These are phyloP conservation scores for Trypanosoma scelopori DNA, from an alignment of 208 protist species.

Conservation along the genomic window DNA sequence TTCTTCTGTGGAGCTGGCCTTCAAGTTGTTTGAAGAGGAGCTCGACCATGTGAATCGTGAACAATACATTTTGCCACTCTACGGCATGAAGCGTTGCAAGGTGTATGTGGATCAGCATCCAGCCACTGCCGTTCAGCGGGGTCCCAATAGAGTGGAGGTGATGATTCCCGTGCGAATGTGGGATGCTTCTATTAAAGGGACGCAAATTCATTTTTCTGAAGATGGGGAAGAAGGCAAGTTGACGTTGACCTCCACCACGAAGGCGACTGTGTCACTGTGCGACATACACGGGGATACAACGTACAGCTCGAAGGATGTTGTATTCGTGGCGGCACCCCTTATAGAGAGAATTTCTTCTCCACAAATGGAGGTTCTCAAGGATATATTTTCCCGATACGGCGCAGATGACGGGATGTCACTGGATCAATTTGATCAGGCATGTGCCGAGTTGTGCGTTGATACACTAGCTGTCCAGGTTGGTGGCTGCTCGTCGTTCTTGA, in stretches of 20 bases:
- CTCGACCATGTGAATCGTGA: constrained; percentile 9
- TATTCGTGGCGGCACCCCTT: constrained; percentile 24
- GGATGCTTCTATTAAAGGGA: constrained; percentile 20
- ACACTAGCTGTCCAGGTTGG: not conserved
- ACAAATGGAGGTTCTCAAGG: constrained; percentile 25
- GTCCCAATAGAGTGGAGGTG: constrained; percentile 40
- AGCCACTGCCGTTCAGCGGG: constrained; percentile 25
- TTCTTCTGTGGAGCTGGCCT: constrained; percentile 14
- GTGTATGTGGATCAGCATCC: constrained; percentile 38
- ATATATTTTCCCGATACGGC: constrained; percentile 20
- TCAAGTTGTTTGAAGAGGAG: constrained; percentile 28
- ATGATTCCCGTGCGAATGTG: constrained; percentile 28
- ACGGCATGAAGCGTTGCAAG: constrained; percentile 30
- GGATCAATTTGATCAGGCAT: constrained; percentile 20
- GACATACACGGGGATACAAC: constrained; percentile 24
- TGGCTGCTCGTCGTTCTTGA: constrained; percentile 14
- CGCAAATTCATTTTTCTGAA: constrained; percentile 27
- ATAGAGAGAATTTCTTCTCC: constrained; percentile 24
- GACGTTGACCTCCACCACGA: constrained; percentile 35
- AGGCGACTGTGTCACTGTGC: constrained; percentile 32
- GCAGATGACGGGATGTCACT: constrained; percentile 14
- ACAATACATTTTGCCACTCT: constrained; percentile 28
- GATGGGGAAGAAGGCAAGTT: constrained; percentile 21
- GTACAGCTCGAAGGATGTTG: constrained; percentile 29
- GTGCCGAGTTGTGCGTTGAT: constrained; percentile 14